Conservation (phyloP, 1,284 basidiomycete species). For the Crepidotus sp. region DNA sequence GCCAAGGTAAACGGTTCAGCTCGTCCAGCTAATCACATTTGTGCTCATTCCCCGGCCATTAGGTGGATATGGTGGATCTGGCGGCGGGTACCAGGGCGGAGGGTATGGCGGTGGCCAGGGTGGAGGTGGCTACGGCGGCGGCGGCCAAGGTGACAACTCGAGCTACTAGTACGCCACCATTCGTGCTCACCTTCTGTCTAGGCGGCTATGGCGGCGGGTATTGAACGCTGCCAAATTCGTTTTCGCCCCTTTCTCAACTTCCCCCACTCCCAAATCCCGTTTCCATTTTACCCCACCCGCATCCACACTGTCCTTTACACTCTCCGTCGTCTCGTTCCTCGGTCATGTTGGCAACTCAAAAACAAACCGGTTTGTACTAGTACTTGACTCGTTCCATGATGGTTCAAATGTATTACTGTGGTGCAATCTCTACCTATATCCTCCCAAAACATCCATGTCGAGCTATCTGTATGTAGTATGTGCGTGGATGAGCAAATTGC, state of each 20-base stretch:
- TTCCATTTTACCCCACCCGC: slow-evolving; percentile 3
- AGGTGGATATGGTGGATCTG: slow-evolving; percentile 23
- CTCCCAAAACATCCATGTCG: not conserved
- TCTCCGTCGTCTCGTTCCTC: slow-evolving; percentile 11
- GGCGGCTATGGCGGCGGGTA: slow-evolving; percentile 9
- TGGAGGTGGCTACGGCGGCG: slow-evolving; percentile 8
- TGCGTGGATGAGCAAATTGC: too few relatives aligned
- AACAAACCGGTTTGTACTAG: slow-evolving; percentile 16
- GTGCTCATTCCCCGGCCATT: not conserved
- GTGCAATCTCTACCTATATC: slow-evolving; percentile 4
- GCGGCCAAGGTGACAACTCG: not conserved
- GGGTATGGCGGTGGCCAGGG: slow-evolving; percentile 23
- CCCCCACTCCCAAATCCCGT: not conserved
- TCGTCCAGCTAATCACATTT: too few relatives aligned
- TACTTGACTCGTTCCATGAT: slow-evolving; percentile 13
- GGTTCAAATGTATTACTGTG: slow-evolving; percentile 17
- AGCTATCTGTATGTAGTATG: too few relatives aligned
- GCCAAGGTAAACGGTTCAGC: too few relatives aligned
- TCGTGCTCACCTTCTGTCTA: not conserved
- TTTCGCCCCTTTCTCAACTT: too few relatives aligned
- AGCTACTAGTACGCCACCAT: not conserved
- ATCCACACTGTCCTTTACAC: slow-evolving; percentile 15
- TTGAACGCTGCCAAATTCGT: slow-evolving; percentile 3
- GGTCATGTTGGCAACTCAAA: slow-evolving; percentile 15
- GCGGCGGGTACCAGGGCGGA: slow-evolving; percentile 15